Base-by-base conservation (phyloP, 2,329 filamentous ascomycete genomes). In the Beauveria bassiana region DNA sequence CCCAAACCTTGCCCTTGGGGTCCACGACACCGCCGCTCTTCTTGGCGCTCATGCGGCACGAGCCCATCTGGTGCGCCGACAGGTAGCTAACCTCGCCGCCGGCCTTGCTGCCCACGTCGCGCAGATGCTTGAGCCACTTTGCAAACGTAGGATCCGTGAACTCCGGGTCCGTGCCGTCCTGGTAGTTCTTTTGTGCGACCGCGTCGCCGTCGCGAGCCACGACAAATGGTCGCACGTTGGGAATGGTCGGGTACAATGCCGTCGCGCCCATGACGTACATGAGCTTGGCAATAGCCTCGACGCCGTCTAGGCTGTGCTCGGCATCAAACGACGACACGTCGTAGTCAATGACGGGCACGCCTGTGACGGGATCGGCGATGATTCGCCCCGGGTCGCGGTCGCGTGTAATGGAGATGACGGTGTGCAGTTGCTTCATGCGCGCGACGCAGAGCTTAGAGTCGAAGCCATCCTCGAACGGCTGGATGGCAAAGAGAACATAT, bases 11-110 rank as follows among this genome's bases (percentile, higher is more conserved):
- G 2, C 86, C 85, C 63, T 72, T 74, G 3, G 75, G 71, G 68
- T 87, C 82, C 2, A 88, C 86, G 14, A 86, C 85, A 31, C 85
- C 84, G 45, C 75, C 75, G 34, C 74, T 72, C 60, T 73, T 71
- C 64, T 72, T 73, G 49, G 77, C 77, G 63, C 84, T 85, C 90
- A 93, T 93, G 3, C 88, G 79, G 68, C 87, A 90, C 10, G 85
- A 85, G 24, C 89, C 87, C 89, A 93, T 93, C 76, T 93, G 90
- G 73, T 93, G 90, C 20, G 89, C 90, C n/a, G 85, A 88, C 34
- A 79, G 75, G 68, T 85, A 90, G n/a, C 76, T 71, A 24, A 79
- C 77, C 34, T 79, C 75, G 0, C 83, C 82, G 20, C 79, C 77
- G 62, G 74, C 76, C 47, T 52, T 59, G 54, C 80, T 81, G 45